Evolutionary conservation across 257 asterid species (phyloP).

Genomic region (Primulina eburnea): DNA sequence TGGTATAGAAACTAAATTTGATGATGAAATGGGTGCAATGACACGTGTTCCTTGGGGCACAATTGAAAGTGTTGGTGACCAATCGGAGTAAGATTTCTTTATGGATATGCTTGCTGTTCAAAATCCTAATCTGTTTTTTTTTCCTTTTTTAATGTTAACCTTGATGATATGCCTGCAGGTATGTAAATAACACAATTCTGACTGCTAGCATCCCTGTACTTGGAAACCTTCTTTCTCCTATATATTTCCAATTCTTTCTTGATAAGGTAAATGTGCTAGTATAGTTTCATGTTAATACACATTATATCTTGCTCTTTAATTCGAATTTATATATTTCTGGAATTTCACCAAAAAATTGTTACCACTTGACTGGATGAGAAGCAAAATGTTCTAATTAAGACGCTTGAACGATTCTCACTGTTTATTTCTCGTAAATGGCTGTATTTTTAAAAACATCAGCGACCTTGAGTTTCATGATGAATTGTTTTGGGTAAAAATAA

Average conservation of each 20-base stretch:
- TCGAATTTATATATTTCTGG: not conserved
- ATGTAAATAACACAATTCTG: conserved; percentile 80
- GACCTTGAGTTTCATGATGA: not conserved
- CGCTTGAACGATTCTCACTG: not conserved
- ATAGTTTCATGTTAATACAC: conserved; percentile 16
- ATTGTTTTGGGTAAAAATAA: not conserved
- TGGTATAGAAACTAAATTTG: conserved; percentile 95
- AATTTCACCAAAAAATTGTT: not conserved
- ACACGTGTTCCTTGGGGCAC: conserved; percentile 98
- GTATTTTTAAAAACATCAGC: not conserved
- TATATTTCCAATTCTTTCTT: conserved; percentile 92
- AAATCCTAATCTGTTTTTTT: not conserved
- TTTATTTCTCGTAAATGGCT: not conserved
- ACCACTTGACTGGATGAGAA: not conserved
- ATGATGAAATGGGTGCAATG: conserved; percentile 95
- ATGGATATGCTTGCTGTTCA: conserved; percentile 21
- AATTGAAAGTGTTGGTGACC: conserved; percentile 99
- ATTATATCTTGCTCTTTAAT: not conserved
- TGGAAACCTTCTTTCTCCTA: conserved; percentile 87
- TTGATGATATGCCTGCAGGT: conserved; percentile 57
- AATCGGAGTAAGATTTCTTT: conserved; percentile 73
- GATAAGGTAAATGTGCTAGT: conserved; percentile 45
- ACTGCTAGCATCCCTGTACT: conserved; percentile 89
- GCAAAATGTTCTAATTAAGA: not conserved
- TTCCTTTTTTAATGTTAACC: conserved; percentile 20